Evolutionary conservation across 2,329 filamentous ascomycete species (phyloP), one percentile per base, ranked within the genome.

Genomic region (Colletotrichum sp.): DNA sequence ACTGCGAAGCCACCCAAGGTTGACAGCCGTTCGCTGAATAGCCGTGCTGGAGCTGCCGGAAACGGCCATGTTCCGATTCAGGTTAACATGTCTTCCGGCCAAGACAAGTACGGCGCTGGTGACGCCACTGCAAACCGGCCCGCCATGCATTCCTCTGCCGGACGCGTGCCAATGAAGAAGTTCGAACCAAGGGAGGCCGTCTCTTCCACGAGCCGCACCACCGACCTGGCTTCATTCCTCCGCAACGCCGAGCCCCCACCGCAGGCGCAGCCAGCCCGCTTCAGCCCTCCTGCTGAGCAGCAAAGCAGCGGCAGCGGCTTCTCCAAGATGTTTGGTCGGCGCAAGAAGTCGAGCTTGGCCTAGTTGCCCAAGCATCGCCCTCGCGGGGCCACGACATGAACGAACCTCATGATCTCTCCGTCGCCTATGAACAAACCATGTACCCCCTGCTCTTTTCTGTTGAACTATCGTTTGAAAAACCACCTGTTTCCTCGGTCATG

Each of bases 141-240:
- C 28, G 49, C 44, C 9, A 76, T 59, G 64, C 55, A 67, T 49
- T 80, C 85, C 3, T 83, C 82, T 24, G 82, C 82, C 28, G 82
- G 84, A 26, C 87, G 89, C 30, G 87, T 89, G 13, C 86, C 88
- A 2, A 90, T 89, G 88, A 93, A 90, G 84, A 90, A 84, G 79
- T 93, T 89, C 79, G 90, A 92, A 81, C 88, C 91, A 4, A 87
- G 90, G 62, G 90, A 92, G 6, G 85, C 90, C 5, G 84, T 86
- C 44, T 81, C 83, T n/a, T 78, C 83, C 5, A 83, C 82, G 8
- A 84, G 84, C n/a, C 84, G 86, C 62, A 95, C 93, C 3, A 89
- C 90, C 21, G 94, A 95, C 67, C 84, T 96, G 60, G 94, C 95
- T 1, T 91, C 92, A 68, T 96, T 96, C 82, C 85, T 97, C 36